Evolutionary conservation across 768 basidiomycete species (phyloP), one percentile per base, ranked within the genome.

Genomic region (Thelephora aurantiotincta): DNA sequence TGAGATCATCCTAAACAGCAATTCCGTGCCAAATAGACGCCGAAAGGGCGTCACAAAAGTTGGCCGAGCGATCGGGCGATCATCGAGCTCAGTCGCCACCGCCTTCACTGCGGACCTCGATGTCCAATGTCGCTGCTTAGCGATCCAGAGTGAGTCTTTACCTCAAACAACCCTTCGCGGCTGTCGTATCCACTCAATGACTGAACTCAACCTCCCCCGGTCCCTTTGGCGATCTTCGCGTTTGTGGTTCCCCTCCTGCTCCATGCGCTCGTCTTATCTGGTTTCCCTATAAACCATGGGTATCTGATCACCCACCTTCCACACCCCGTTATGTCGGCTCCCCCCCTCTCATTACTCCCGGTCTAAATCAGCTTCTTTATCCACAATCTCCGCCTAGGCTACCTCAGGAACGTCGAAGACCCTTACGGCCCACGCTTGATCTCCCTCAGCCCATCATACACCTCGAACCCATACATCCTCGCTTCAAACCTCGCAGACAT

Each of bases 351-450:
- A 4, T 4, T 30, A 4, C 26, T 30, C 26, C 26, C 26, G 4
- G 26, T 30, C 5, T 30, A 30, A 30, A 30, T 30, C 9, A 82
- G 80, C 42, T 78, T 80, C 59, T 70, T 94, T 34, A 84, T 93
- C 6, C 93, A 96, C 60, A 78, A 75, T 53, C 69, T 96, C 5
- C 81, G 92, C 5, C 68, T 97, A 22, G 78, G 82, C 11, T 91
- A 92, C 59, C 70, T 97, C n/a, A 83, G 90, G 51, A 78, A 82
- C 54, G 78, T 90, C 35, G 84, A 90, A 49, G 92, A 96, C 57
- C 80, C 82, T 1, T 88, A 92, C 57, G 85, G 85, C 12, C 66
- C 80, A 0, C 76, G 89, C 26, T 70, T 94, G 57, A 80, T 96
- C 55, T 77, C 87, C 5, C 69, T 93, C 44, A 80, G 82, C 58